Base-by-base conservation (phyloP, 768 basidiomycete species). In the Cubamyces sp. region DNA sequence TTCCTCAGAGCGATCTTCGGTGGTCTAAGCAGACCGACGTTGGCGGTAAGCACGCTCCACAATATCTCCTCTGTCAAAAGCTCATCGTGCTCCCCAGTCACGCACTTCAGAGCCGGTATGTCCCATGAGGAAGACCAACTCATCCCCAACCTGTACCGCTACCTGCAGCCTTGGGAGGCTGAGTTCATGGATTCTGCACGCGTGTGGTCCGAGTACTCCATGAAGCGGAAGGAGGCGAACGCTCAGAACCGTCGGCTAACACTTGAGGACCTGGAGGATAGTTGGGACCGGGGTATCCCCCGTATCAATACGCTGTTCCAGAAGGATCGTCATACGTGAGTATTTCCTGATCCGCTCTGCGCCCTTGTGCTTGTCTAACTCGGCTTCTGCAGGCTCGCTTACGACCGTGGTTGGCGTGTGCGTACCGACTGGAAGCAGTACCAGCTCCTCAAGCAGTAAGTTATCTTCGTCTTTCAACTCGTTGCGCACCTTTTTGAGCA, bases 221-320 rank as follows among this genome's bases (percentile, higher is more conserved):
- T 98, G 94, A 99, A 98, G 82, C 81, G 97, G 68, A 98, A 98
- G 75, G 97, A 99, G 73, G 97, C 97, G n/a, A 97, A 95, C 66
- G 96, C 97, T 0, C 94, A 97, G 74, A 98, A 98, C 77, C 90
- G 96, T 58, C 89, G 97, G 16, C 82, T 99, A 57, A 99, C 97
- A 1, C 81, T 99, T 19, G 97, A 99, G 74, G 97, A 98, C 81
- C 82, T 98, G 26, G 97, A 98, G 74, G 96, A 99, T 71, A 94
- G 91, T 69, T 98, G 96, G 96, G 96, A 98, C 76, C 90, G 96
- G 66, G 95, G 96, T 77, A 97, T 98, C 72, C 96, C 96, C 56
- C 88, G 97, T 69, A 98, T 99, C 81, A 98, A 98, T 77, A 98
- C 96, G 0, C 79, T 99, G 48, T 99, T 98, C 91, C 96, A 98